phyloP scores from a whole-genome alignment of 768 basidiomycete species.

The Pleurotus pulmonarius region DNA sequence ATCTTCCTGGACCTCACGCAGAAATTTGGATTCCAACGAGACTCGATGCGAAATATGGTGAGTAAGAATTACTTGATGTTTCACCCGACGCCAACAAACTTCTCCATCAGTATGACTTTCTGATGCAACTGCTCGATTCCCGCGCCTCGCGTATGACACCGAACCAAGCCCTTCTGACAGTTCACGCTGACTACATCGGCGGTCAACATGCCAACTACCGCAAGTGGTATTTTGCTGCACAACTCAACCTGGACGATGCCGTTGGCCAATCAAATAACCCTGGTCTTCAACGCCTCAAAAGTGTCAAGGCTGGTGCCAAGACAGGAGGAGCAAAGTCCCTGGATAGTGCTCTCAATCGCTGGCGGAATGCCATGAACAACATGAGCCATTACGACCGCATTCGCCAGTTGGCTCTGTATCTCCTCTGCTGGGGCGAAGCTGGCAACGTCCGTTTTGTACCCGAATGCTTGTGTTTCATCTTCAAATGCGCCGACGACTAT shows the following conservation, averaged over 20 bases:
- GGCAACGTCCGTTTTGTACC: slow-evolving; percentile 97
- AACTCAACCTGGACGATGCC: slow-evolving; percentile 98
- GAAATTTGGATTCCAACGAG: slow-evolving; percentile 98
- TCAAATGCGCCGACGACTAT: slow-evolving; percentile 99
- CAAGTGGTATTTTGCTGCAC: slow-evolving; percentile 99
- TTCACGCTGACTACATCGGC: slow-evolving; percentile 99
- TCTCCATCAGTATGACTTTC: slow-evolving; percentile 78
- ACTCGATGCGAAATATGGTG: slow-evolving; percentile 95
- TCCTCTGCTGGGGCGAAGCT: slow-evolving; percentile 98
- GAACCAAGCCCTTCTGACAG: slow-evolving; percentile 90
- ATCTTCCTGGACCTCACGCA: slow-evolving; percentile 97
- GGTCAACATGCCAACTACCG: slow-evolving; percentile 99
- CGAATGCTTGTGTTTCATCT: slow-evolving; percentile 97
- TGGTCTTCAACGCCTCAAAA: slow-evolving; percentile 84
- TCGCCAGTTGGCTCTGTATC: slow-evolving; percentile 91
- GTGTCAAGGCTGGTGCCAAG: slow-evolving; percentile 59
- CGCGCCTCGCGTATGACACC: slow-evolving; percentile 98
- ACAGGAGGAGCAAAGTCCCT: slow-evolving; percentile 69
- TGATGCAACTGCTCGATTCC: slow-evolving; percentile 97
- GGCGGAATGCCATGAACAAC: slow-evolving; percentile 98
- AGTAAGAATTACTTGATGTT: slow-evolving; percentile 17
- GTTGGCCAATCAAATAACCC: slow-evolving; percentile 95
- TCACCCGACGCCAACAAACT: slow-evolving; percentile 12
- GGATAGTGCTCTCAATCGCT: slow-evolving; percentile 89
- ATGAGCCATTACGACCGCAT: slow-evolving; percentile 99